These are phyloP conservation scores for Phanerodontia chrysosporium DNA, from an alignment of 768 basidiomycete species.

Conservation along the genomic window DNA sequence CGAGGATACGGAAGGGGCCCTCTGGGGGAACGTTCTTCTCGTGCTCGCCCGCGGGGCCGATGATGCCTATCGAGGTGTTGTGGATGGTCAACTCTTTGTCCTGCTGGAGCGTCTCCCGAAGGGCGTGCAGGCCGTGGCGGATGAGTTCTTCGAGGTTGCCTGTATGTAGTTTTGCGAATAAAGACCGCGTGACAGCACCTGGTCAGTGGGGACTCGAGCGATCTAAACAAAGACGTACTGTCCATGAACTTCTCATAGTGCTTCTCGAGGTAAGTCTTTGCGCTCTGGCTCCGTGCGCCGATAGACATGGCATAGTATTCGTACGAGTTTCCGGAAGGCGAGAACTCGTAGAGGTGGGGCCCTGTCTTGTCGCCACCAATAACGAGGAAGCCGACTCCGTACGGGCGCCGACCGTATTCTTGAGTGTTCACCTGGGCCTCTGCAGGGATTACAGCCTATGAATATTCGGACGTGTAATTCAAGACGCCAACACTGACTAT, in stretches of 20 bases:
- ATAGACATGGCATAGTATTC: constrained; percentile 99
- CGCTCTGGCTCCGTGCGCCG: constrained; percentile 95
- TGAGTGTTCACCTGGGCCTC: constrained; percentile 99
- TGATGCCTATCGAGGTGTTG: constrained; percentile 94
- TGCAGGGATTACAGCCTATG: constrained; percentile 24
- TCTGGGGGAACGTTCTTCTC: constrained; percentile 49
- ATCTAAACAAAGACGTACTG: constrained; percentile 47
- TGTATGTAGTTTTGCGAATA: constrained; percentile 26
- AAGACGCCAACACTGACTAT: constrained; percentile 58
- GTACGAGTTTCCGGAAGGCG: constrained; percentile 94
- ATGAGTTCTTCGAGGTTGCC: constrained; percentile 85
- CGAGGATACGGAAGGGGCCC: constrained; percentile 81
- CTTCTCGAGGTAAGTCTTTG: constrained; percentile 97
- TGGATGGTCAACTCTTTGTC: constrained; percentile 92
- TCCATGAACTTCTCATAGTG: constrained; percentile 85
- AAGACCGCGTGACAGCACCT: not conserved
- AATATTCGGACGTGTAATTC: not conserved
- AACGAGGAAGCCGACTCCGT: constrained; percentile 98
- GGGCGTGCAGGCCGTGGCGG: constrained; percentile 88
- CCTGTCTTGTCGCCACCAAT: constrained; percentile 95
- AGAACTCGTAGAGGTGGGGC: constrained; percentile 97
- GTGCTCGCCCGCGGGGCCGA: constrained; percentile 65
- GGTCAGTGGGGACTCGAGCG: not conserved
- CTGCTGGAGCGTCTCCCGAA: constrained; percentile 96
- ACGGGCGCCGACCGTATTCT: constrained; percentile 94